Base-by-base conservation (phyloP, 441 rosid genomes). In the Populus tomentosa region DNA sequence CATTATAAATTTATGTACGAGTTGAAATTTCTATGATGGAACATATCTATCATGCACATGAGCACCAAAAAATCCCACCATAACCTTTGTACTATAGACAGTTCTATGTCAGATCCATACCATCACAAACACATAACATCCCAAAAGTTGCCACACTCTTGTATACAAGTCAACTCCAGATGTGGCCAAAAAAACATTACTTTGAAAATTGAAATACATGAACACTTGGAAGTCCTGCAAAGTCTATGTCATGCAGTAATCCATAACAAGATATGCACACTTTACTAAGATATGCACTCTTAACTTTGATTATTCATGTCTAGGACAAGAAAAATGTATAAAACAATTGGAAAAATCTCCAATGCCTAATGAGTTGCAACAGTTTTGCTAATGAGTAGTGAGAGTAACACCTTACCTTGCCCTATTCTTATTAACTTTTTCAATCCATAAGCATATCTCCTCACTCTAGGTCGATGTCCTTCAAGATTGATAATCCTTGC, bases 381-480 rank as follows among this genome's bases (percentile, higher is more conserved):
- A 59, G 4, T 8, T 59, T 59, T 7, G 63, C 64, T n/a, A 59
- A n/a, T 21, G 26, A 78, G 71, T 65, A 28, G 30, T 28, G 30
- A 28, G 30, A 28, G 81, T 69, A 64, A 64, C 80, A 80, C 85
- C 84, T 84, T 75, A 95, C 99, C 99, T 85, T 91, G 97, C 23
- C 99, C 98, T 79, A 94, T 93, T 84, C 82, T 91, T 82, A 94
- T 89, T 9, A 97, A 90, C 82, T 82, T 94, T 87, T 85, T 92
- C 53, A 95, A 83, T 75, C 93, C 99, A 78, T 77, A 80, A 10
- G 99, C 99, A 86, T 94, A 94, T 23, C 92, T 91, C 90, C 98
- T 87, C 73, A 97, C 93, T 89, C 97, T 87, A 72, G 88, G 97
- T 73, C 97, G 94, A 88, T 85, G 99, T 75, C 93, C 98, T 75